A percentile compares a stretch with the other conserved stretches of the same genome.
Conservation (phyloP, 2,329 filamentous ascomycete genomes). For the Alternaria viburni region DNA sequence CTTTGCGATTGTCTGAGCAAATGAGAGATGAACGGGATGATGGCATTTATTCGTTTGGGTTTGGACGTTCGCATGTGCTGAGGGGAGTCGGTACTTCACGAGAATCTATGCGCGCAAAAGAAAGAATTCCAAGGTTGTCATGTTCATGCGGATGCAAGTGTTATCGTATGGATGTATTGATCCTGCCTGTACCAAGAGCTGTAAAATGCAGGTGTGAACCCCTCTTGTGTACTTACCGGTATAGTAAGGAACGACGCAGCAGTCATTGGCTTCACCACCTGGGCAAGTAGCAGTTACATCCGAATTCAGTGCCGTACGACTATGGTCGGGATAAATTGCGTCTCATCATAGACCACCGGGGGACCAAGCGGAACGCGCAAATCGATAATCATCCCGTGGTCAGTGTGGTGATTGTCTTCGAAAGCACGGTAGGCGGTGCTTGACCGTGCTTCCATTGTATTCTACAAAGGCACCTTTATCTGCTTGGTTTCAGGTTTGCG, state of each 20-base stretch:
- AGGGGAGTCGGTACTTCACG: not conserved
- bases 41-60: not conserved
- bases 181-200: not conserved
- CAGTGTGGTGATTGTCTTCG: not conserved
- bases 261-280: not conserved
- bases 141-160: not conserved
- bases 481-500: slow-evolving; percentile 1
- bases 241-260: not conserved
- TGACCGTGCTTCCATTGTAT: slow-evolving; percentile 3
- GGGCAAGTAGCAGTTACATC: not conserved
- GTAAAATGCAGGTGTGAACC: not conserved
- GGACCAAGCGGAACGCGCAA: slow-evolving; percentile 8
- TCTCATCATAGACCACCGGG: not conserved
- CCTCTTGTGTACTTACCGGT: not conserved
- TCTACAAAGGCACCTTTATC: slow-evolving; percentile 6
- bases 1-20: not conserved
- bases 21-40: not conserved
- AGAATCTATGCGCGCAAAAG: slow-evolving; percentile 3
- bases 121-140: not conserved
- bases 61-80: not conserved
- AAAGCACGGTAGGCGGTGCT: slow-evolving; percentile 1
- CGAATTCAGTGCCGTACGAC: not conserved
- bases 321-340: not conserved
- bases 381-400: not conserved
- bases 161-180: not conserved